These are phyloP conservation scores for Thelephora ganbajun DNA, from an alignment of 768 basidiomycete species.

Conservation along the genomic window DNA sequence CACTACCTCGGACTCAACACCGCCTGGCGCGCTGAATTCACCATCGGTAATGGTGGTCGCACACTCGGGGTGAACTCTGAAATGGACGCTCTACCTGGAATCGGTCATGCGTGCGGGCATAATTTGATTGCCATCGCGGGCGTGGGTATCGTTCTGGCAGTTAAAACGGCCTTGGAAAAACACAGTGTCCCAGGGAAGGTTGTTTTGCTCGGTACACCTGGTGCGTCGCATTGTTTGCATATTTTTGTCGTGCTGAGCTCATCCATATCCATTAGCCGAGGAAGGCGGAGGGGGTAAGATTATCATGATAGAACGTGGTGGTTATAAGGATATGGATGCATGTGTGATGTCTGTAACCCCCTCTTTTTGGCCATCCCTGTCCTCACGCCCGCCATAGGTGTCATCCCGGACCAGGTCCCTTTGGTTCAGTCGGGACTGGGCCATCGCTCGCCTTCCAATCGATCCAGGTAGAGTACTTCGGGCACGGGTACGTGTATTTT, in stretches of 20 bases:
- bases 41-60: conserved; percentile 42
- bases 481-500: conserved; percentile 41
- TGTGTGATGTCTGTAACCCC: conserved; percentile 48
- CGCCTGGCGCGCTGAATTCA: conserved; percentile 67
- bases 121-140: conserved; percentile 74
- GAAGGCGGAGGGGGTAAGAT: conserved; percentile 72
- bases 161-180: conserved; percentile 52
- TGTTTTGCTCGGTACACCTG: conserved; percentile 64
- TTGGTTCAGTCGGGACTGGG: conserved; percentile 34
- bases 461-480: conserved; percentile 58
- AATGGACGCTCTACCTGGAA: conserved; percentile 46
- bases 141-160: conserved; percentile 58
- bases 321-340: conserved; percentile 67
- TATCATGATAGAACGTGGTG: conserved; percentile 58
- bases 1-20: conserved; percentile 61
- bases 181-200: conserved; percentile 54
- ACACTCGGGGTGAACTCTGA: conserved; percentile 71
- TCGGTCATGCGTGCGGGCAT: conserved; percentile 65
- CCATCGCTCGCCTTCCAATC: conserved; percentile 49
- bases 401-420: conserved; percentile 50
- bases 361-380: background rate
- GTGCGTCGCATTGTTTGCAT: conserved; percentile 9
- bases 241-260: too few species aligned
- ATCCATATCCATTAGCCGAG: conserved; percentile 36
- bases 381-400: conserved; percentile 31